Evolutionary conservation across 768 basidiomycete genomes (phyloP).

Genomic region (Rickenella mellea): DNA sequence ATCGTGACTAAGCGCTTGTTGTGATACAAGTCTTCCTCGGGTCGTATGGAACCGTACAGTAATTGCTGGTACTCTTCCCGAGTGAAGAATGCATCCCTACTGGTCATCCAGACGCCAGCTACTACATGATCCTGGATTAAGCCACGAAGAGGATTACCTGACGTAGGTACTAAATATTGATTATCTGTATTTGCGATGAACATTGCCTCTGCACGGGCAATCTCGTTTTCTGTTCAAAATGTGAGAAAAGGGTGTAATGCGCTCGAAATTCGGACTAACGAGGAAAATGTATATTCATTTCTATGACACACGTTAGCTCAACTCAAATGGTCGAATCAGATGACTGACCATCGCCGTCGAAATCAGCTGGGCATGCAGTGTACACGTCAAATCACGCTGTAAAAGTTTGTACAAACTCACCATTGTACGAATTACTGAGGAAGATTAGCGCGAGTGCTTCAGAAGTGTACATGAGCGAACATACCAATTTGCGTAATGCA

Average conservation of each 20-base stretch:
- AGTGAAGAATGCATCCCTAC: conserved; percentile 88
- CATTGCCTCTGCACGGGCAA: conserved; percentile 89
- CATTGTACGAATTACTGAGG: conserved; percentile 91
- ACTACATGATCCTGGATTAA: conserved; percentile 99
- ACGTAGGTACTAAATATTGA: conserved; percentile 98
- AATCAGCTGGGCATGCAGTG: conserved; percentile 50
- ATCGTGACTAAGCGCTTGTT: conserved; percentile 66
- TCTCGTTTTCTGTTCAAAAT: conserved; percentile 66
- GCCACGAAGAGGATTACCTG: conserved; percentile 94
- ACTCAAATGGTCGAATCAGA: conserved; percentile 1
- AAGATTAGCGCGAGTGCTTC: conserved; percentile 10
- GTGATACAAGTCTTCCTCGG: conserved; percentile 64
- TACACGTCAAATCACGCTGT: conserved; percentile 7
- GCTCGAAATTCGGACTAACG: conserved; percentile 41
- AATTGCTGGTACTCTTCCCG: conserved; percentile 95
- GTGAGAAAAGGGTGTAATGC: conserved; percentile 2
- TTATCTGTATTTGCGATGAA: conserved; percentile 96
- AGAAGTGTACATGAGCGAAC: conserved; percentile 2
- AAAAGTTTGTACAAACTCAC: conserved; percentile 30
- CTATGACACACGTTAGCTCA: conserved; percentile 30
- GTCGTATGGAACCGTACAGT: conserved; percentile 86
- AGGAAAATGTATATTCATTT: conserved; percentile 99
- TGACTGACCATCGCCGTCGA: conserved; percentile 77
- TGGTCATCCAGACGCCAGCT: conserved; percentile 99
- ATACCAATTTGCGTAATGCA: conserved; percentile 99